These are phyloP conservation scores for Gentiana dahurica DNA, from an alignment of 257 asterid genomes.

Conservation along the genomic window DNA sequence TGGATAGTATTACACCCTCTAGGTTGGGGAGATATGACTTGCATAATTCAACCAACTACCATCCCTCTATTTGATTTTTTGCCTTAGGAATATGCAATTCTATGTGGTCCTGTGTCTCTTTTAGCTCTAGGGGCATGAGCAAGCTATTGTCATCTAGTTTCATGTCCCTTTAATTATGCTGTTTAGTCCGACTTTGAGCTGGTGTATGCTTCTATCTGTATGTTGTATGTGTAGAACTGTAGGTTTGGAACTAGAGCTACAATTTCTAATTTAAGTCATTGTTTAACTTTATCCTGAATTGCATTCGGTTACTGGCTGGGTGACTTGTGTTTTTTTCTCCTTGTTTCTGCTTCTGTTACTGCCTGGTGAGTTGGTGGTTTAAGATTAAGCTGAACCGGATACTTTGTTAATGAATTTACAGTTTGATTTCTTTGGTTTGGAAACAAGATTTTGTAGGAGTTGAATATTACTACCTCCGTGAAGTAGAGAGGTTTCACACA, in stretches of 20 bases:
- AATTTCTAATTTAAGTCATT: background rate
- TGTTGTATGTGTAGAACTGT: background rate
- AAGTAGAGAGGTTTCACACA: too few species aligned
- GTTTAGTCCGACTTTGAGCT: background rate
- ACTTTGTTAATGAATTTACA: background rate
- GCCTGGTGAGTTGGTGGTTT: background rate
- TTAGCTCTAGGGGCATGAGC: constrained; percentile 3
- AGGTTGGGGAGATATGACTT: constrained; percentile 53
- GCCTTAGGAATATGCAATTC: constrained; percentile 21
- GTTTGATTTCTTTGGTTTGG: background rate
- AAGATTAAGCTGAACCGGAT: background rate
- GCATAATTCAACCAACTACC: constrained; percentile 27
- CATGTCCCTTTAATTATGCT: constrained; percentile 2
- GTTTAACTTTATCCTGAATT: background rate
- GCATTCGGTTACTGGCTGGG: background rate
- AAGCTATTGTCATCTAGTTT: background rate
- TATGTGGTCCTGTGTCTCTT: constrained; percentile 8
- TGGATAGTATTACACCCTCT: constrained; percentile 44
- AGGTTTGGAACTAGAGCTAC: background rate
- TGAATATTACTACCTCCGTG: background rate
- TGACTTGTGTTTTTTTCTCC: background rate
- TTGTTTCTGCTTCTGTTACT: background rate
- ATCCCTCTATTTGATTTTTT: constrained; percentile 26
- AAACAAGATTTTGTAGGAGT: background rate
- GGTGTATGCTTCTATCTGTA: background rate